These are phyloP conservation scores for Flaveria brownii DNA, from an alignment of 129 eudicot species.

Conservation along the genomic window DNA sequence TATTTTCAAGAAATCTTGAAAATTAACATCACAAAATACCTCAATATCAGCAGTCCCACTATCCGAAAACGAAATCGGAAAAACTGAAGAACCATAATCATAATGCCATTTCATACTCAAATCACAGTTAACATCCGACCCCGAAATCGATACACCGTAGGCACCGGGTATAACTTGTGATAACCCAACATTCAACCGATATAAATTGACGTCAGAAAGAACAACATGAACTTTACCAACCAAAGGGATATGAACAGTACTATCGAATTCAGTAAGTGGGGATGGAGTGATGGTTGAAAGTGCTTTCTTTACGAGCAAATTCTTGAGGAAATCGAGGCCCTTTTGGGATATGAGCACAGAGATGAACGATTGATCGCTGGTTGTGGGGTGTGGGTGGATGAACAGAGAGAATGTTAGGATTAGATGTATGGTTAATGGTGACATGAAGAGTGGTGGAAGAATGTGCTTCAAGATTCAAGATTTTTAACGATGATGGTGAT, in stretches of 20 bases:
- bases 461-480: conserved; percentile 16
- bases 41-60: conserved; percentile 54
- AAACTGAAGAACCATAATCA: conserved; percentile 46
- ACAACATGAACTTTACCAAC: conserved; percentile 44
- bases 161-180: conserved; percentile 43
- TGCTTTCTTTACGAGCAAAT: conserved; percentile 45
- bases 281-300: conserved; percentile 49
- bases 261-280: conserved; percentile 34
- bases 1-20: conserved; percentile 11
- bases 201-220: conserved; percentile 47
- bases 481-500: conserved; percentile 16
- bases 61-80: conserved; percentile 52
- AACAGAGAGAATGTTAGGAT: conserved; percentile 31
- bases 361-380: conserved; percentile 46
- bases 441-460: conserved; percentile 25
- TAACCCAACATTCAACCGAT: conserved; percentile 38
- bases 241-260: conserved; percentile 43
- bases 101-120: conserved; percentile 56
- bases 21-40: conserved; percentile 28
- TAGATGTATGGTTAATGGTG: conserved; percentile 35
- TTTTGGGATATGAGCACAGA: conserved; percentile 52
- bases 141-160: conserved; percentile 43
- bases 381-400: conserved; percentile 33
- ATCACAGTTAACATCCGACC: conserved; percentile 42
- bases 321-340: conserved; percentile 57